Evolutionary conservation across 2,329 filamentous ascomycete genomes (phyloP), one percentile per base, ranked within the genome.

Genomic region (Fulvia fulva): DNA sequence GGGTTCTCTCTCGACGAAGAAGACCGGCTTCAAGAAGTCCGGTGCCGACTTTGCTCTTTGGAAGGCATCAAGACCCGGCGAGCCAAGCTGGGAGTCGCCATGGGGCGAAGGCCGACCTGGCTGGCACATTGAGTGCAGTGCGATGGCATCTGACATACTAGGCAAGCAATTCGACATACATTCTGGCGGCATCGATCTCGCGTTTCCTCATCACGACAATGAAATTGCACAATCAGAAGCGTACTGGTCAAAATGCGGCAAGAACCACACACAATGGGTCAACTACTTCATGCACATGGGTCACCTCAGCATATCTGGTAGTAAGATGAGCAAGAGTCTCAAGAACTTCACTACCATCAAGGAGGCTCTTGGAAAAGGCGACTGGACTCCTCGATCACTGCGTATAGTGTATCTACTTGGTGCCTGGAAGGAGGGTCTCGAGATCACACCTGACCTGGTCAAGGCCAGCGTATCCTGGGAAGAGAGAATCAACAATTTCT

Each of bases 271-370:
- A 43, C 90, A 90, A 59, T 96, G 93, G 93, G 89, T 96, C 52
- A 96, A 94, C 71, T 96, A 97, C 76, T 97, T 97, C 76, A 72
- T 97, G 16, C 93, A 97, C 71, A 97, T 95, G 88, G 93, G 93
- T 0, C 93, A 97, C 72, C 76, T 97, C 50, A 88, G 87, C 5
- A 97, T 97, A 57, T 85, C 88, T 25, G 92, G 93, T 0, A 90
- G 87, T 22, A 97, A 97, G 74, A 97, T 97, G 93, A 93, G 88
- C 57, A 97, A 97, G 75, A 91, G 87, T 16, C 76, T 97, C 57
- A 97, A 97, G 78, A 97, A 97, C 74, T 97, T 97, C 74, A 91
- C 91, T 43, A 96, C 93, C 0, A 96, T 97, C 62, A 83, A 90
- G 28, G 89, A 95, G 72, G 91, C 92, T 0, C 77, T 97, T 7